Base-by-base conservation (phyloP, 805 yeast genomes). In the Kuraishia piskuri region DNA sequence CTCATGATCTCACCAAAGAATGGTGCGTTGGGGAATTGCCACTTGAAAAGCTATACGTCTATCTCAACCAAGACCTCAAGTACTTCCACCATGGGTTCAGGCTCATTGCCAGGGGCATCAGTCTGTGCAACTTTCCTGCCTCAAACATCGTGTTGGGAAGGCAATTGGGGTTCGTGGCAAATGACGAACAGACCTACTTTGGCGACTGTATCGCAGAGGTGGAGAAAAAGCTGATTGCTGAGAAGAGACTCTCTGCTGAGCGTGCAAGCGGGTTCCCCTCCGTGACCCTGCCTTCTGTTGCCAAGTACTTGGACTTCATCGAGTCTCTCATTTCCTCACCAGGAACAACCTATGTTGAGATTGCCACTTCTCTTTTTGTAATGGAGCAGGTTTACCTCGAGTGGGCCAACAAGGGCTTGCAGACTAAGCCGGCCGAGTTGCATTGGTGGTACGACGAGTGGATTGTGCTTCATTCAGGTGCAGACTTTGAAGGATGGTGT, bases 381-480 rank as follows among this genome's bases (percentile, higher is more conserved):
- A 75, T 78, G 74, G 84, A 79, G 56, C 68, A 70, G 46, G 77
- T 77, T 0, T 80, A 79, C 58, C 66, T 76, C 48, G 74, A 73
- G 22, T 80, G 84, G 84, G 82, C 82, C 1, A 70, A 74, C 31
- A 59, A 68, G 54, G 65, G 69, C 37, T 54, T 64, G 1, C 58
- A 56, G 7, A 52, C 37, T 3, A 57, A 62, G 21, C 61, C 66
- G 4, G 54, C 58, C 1, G 59, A 68, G 49, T 62, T 78, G 37
- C 69, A 68, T 23, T 78, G 75, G 70, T 77, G 75, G 56, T 65
- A 74, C 55, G 70, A 74, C 49, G 80, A 76, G 50, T 80, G 84
- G 84, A 72, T 79, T 46, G 71, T 64, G 48, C 62, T 79, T 51
- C 84, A 79, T 57, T 74, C 76, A 56, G 84, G 84, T 3, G 65